phyloP scores from a whole-genome alignment of 805 yeast species.

The Debaryomyces hansenii region DNA sequence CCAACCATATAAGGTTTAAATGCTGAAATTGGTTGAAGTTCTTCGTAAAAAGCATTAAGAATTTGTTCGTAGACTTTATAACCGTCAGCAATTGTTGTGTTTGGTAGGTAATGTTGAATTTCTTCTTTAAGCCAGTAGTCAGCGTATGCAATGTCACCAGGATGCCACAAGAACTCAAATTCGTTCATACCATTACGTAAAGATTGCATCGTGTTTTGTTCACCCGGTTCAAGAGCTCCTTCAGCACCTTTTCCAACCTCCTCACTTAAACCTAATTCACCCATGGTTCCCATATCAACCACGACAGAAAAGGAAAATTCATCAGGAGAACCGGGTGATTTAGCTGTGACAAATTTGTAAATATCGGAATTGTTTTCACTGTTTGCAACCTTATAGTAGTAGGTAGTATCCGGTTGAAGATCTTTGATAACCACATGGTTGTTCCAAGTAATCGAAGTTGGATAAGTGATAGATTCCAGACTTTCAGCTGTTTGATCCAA shows the following conservation, averaged over 20 bases:
- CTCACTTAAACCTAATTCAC: constrained; percentile 12
- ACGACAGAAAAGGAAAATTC: constrained; percentile 12
- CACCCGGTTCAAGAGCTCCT: constrained; percentile 11
- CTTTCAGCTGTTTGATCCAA: constrained; percentile 10
- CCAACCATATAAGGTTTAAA: constrained; percentile 14
- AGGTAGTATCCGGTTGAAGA: constrained; percentile 12
- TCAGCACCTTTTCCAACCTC: constrained; percentile 9
- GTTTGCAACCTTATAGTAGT: constrained; percentile 12
- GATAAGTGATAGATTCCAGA: constrained; percentile 10
- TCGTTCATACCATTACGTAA: constrained; percentile 5
- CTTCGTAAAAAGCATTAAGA: constrained; percentile 12
- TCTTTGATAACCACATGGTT: constrained; percentile 12
- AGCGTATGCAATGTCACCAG: constrained; percentile 15
- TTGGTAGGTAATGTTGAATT: constrained; percentile 10
- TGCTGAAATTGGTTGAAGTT: constrained; percentile 11
- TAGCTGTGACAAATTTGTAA: constrained; percentile 12
- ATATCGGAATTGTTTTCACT: constrained; percentile 1
- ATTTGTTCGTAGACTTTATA: constrained; percentile 12
- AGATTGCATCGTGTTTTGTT: constrained; percentile 12
- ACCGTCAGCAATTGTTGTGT: constrained; percentile 8
- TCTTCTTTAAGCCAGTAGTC: constrained; percentile 15
- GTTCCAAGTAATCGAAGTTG: constrained; percentile 13
- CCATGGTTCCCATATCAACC: constrained; percentile 15
- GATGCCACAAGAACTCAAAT: constrained; percentile 13
- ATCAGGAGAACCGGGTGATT: constrained; percentile 7